Base-by-base conservation (phyloP, 768 basidiomycete genomes). In the Phaeotremella fagi region DNA sequence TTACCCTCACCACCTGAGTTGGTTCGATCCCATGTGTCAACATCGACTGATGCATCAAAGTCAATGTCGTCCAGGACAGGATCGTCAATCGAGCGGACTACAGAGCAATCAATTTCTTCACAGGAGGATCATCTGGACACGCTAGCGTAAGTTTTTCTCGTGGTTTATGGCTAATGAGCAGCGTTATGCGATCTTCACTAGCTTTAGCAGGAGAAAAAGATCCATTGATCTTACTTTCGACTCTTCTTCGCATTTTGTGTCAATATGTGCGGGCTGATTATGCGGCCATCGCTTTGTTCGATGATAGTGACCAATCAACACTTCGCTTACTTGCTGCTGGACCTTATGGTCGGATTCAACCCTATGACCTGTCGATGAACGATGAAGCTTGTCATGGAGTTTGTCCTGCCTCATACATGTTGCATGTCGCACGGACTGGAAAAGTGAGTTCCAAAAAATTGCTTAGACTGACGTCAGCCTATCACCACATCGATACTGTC, bases 251-350 rank as follows among this genome's bases (percentile, higher is more conserved):
- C 2, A 49, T 46, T 28, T 31, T 53, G 45, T 49, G 52, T 24
- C 57, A 66, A 42, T 60, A 54, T 29, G 33, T 53, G 2, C 58
- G 59, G 23, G 59, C 64, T 2, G 64, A 63, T 22, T 66, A 52
- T 47, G 64, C 61, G 20, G 64, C 64, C 3, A 61, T 66, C 11
- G 61, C 55, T 1, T 31, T 63, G 3, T 46, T 35, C 43, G 55
- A 54, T 37, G 48, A 48, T 9, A 24, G 14, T 3, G 57, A 52
- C 28, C 14, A 37, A 16, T 43, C 25, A 16, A 27, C 15, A 3
- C 27, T 63, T n/a, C 33, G 54, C 20, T 45, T 66, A 3, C 35
- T 44, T 1, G 61, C 61, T 3, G 61, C 59, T 3, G 64, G 64
- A 5, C 28, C 44, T 7, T 55, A 50, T 43, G 51, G 49, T 5